phyloP scores from a whole-genome alignment of 2,329 filamentous ascomycete species.

The Chaetomiaceae sp. region DNA sequence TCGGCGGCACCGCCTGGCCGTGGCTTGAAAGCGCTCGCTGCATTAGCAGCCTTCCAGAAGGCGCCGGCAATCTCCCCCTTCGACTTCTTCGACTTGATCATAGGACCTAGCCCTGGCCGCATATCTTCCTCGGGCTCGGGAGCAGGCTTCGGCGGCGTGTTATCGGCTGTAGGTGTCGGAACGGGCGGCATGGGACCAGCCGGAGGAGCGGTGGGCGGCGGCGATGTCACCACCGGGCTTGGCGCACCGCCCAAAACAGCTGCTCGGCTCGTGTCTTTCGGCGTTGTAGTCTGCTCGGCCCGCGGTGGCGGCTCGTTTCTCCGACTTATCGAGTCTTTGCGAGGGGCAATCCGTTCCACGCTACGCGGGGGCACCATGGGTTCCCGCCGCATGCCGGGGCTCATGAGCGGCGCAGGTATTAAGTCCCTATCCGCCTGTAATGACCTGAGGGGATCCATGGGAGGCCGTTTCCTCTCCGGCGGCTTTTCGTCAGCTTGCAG shows the following conservation, averaged over 20 bases:
- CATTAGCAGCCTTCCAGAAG: constrained; percentile 73
- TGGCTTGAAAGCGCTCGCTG: constrained; percentile 72
- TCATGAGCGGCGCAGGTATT: constrained; percentile 54
- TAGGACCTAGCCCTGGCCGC: constrained; percentile 77
- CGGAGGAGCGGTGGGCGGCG: constrained; percentile 26
- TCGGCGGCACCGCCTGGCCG: constrained; percentile 82
- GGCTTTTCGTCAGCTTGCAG: constrained; percentile 40
- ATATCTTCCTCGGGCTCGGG: constrained; percentile 37
- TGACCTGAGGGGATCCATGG: constrained; percentile 56
- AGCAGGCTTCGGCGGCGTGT: constrained; percentile 27
- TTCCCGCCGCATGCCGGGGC: constrained; percentile 41
- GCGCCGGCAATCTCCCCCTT: constrained; percentile 67
- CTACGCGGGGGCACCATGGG: constrained; percentile 44
- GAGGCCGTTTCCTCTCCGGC: constrained; percentile 59
- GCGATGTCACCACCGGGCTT: constrained; percentile 25
- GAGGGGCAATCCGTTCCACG: constrained; percentile 42
- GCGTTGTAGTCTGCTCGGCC: constrained; percentile 11
- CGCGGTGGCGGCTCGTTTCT: constrained; percentile 20
- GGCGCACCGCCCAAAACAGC: constrained; percentile 9
- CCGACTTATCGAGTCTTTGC: constrained; percentile 36
- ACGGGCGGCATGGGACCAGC: constrained; percentile 14
- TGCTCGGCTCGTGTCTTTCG: constrained; percentile 13
- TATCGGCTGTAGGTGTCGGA: constrained; percentile 20
- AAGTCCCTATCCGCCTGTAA: constrained; percentile 44
- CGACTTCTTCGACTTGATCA: constrained; percentile 77